These are phyloP conservation scores for Plantago major DNA, from an alignment of 257 asterid genomes.

Conservation along the genomic window DNA sequence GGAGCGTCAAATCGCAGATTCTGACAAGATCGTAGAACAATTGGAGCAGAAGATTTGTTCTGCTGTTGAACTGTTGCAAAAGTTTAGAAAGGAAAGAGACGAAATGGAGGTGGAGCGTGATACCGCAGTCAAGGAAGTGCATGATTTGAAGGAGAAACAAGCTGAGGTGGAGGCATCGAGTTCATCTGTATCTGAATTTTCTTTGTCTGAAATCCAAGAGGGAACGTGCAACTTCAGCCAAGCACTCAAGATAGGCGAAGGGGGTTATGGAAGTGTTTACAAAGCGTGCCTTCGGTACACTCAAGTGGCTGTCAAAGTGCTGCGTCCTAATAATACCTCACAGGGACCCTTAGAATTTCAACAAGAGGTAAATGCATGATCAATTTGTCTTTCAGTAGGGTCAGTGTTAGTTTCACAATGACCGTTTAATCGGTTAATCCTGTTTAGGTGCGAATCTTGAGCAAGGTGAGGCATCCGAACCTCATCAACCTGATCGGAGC, in stretches of 20 bases:
- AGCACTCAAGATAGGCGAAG: conserved; percentile 69
- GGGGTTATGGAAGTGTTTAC: conserved; percentile 77
- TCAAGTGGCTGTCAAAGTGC: conserved; percentile 74
- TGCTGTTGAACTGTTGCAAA: conserved; percentile 65
- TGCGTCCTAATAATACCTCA: conserved; percentile 48
- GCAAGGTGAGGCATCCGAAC: conserved; percentile 91
- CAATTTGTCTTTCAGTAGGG: no score
- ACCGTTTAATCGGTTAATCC: not conserved
- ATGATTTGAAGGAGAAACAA: conserved; percentile 49
- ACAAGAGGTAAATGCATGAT: conserved; percentile 55
- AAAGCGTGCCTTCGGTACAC: conserved; percentile 67
- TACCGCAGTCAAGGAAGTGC: conserved; percentile 53
- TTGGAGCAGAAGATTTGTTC: conserved; percentile 68
- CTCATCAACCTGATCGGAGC: conserved; percentile 78
- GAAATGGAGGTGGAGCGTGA: conserved; percentile 62
- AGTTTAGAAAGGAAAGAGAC: conserved; percentile 69
- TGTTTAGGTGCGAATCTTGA: conserved; percentile 62
- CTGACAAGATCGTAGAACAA: conserved; percentile 51
- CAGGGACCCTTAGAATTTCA: conserved; percentile 82
- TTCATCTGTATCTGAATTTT: conserved; percentile 46
- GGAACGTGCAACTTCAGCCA: conserved; percentile 65
- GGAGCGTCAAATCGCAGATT: conserved; percentile 48
- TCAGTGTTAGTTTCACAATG: not conserved
- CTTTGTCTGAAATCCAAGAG: conserved; percentile 41
- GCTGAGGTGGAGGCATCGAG: conserved; percentile 42